A percentile compares a stretch with the other conserved stretches of the same genome.
These are phyloP conservation scores for Escovopsis weberi DNA, from an alignment of 2,329 filamentous ascomycete species.

Conservation along the genomic window DNA sequence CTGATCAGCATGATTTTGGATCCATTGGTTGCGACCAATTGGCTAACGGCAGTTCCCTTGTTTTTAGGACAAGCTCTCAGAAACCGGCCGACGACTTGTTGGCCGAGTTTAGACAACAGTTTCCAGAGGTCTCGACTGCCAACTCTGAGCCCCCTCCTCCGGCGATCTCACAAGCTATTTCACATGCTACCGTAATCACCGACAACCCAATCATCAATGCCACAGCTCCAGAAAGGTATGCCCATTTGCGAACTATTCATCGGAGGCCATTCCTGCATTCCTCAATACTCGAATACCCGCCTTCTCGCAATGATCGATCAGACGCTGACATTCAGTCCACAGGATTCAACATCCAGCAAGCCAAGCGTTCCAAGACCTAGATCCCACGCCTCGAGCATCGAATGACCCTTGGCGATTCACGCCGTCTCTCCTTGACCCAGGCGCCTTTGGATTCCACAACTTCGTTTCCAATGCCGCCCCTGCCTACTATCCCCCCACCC, in stretches of 20 bases:
- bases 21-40: background rate
- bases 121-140: constrained; percentile 54
- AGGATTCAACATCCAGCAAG: constrained; percentile 13
- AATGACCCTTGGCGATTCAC: constrained; percentile 81
- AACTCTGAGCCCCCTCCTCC: constrained; percentile 29
- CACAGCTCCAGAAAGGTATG: constrained; percentile 15
- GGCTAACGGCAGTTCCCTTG: too few relatives aligned
- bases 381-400: constrained; percentile 66
- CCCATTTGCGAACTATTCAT: background rate
- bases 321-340: background rate
- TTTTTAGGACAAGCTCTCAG: constrained; percentile 52
- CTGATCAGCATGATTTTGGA: background rate
- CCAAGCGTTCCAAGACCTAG: constrained; percentile 47
- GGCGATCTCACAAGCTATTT: constrained; percentile 18
- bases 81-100: constrained; percentile 75
- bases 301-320: too few relatives aligned
- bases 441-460: constrained; percentile 62
- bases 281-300: too few relatives aligned
- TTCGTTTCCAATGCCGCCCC: constrained; percentile 62
- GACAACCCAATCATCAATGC: constrained; percentile 8
- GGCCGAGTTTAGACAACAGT: constrained; percentile 67
- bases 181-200: constrained; percentile 11
- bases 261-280: too few relatives aligned
- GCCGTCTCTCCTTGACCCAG: constrained; percentile 75
- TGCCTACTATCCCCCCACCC: constrained; percentile 79